Conservation (phyloP, 2,329 filamentous ascomycete species). For the Epichloe aotearoae region DNA sequence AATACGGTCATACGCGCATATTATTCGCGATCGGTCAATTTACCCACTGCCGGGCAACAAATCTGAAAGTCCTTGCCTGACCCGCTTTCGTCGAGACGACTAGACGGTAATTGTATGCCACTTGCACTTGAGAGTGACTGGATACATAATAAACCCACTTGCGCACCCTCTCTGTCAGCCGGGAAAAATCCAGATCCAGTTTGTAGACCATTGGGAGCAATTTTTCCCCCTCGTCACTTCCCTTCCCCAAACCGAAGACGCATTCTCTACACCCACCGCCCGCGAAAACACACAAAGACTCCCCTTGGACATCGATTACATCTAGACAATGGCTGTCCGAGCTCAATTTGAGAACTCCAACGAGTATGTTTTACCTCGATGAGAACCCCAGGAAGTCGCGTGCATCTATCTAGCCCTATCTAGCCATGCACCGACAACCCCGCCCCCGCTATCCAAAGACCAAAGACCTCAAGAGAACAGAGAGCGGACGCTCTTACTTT, state of each 20-base stretch:
- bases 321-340: conserved; percentile 47
- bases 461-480: not conserved
- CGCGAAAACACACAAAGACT: not conserved
- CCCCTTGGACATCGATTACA: not conserved
- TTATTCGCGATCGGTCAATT: too few relatives aligned
- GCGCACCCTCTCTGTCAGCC: not conserved
- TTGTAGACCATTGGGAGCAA: not conserved
- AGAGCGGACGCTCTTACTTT: not conserved
- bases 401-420: not conserved
- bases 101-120: too few relatives aligned
- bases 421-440: conserved; percentile 7
- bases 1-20: too few relatives aligned
- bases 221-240: not conserved
- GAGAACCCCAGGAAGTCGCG: not conserved
- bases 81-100: too few relatives aligned
- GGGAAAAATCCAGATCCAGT: conserved; percentile 1
- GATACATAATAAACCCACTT: not conserved
- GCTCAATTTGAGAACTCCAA: conserved; percentile 83
- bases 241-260: not conserved
- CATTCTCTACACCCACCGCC: not conserved
- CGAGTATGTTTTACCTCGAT: conserved; percentile 49
- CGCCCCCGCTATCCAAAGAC: conserved; percentile 12
- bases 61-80: too few relatives aligned
- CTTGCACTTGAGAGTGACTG: too few relatives aligned
- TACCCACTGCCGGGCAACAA: too few relatives aligned